Conservation (phyloP, 345 rosid species). For the Angophora floribunda region DNA sequence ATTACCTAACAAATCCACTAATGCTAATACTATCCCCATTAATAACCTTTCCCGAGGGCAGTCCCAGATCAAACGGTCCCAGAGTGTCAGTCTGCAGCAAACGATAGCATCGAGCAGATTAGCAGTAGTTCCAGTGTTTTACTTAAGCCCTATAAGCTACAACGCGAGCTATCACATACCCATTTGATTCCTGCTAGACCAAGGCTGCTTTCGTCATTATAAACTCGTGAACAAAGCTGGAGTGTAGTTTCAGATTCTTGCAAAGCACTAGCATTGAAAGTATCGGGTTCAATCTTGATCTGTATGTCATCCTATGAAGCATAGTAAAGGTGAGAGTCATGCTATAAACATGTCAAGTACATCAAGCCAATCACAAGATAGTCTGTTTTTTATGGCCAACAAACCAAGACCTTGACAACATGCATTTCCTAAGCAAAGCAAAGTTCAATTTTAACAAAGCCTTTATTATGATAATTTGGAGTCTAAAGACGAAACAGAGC, state of each 20-base stretch:
- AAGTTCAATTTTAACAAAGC: neutral
- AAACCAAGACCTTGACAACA: neutral
- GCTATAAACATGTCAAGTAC: neutral
- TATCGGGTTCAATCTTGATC: conserved; percentile 27
- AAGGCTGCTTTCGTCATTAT: conserved; percentile 68
- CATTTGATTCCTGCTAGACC: conserved; percentile 89
- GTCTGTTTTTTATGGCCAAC: neutral
- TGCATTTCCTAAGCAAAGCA: neutral
- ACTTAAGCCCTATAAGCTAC: neutral
- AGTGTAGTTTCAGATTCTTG: conserved; percentile 34
- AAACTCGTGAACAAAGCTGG: conserved; percentile 23
- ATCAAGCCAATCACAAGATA: neutral
- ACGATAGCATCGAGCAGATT: neutral
- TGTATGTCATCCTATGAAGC: conserved; percentile 3
- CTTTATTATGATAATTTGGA: neutral
- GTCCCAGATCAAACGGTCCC: conserved; percentile 82
- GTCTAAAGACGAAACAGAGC: neutral
- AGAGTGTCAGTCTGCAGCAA: conserved; percentile 60
- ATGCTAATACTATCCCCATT: conserved; percentile 26
- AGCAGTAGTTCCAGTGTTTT: neutral
- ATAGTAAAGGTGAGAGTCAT: neutral
- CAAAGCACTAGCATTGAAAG: conserved; percentile 11
- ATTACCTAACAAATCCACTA: neutral
- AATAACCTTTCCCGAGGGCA: conserved; percentile 40
- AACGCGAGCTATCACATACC: conserved; percentile 24